Conservation (phyloP, 2,329 filamentous ascomycete genomes). For the Hymenoscyphus occultus region DNA sequence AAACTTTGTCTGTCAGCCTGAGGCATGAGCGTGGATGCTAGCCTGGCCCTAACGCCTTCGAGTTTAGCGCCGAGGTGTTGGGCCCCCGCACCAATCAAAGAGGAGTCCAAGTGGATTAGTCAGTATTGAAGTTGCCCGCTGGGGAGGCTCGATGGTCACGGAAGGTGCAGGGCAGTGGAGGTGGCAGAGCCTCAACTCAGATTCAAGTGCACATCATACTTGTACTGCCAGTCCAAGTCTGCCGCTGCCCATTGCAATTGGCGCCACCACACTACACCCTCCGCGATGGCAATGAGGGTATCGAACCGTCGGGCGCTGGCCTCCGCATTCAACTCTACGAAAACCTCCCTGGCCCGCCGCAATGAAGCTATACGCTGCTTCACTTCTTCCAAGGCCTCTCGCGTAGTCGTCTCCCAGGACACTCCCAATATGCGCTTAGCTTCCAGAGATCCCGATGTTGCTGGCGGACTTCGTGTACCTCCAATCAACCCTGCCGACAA, state of each 20-base stretch:
- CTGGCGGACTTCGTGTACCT: conserved; percentile 67
- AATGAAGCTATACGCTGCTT: conserved; percentile 35
- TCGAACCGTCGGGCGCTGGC: conserved; percentile 55
- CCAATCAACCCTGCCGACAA: conserved; percentile 92
- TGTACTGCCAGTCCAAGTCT: conserved; percentile 1
- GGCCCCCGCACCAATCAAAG: conserved; percentile 1
- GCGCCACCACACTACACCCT: conserved; percentile 36
- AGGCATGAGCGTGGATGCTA: neutral
- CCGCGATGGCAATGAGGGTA: conserved; percentile 59
- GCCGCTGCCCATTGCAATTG: conserved; percentile 29
- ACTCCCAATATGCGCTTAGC: conserved; percentile 66
- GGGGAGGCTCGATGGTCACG: no score
- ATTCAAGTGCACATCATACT: neutral
- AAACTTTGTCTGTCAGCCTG: neutral
- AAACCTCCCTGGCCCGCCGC: conserved; percentile 34
- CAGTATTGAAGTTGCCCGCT: conserved; percentile 2
- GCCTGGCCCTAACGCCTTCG: neutral
- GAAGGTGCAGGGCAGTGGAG: neutral
- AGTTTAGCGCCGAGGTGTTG: neutral
- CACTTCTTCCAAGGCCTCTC: conserved; percentile 39
- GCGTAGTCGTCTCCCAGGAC: conserved; percentile 50
- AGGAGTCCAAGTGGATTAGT: neutral
- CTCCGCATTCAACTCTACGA: conserved; percentile 54
- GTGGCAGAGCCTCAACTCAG: conserved; percentile 5
- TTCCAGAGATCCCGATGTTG: conserved; percentile 43